phyloP scores from a whole-genome alignment of 176 grass and related monocot species.

The Oryza nivara region DNA sequence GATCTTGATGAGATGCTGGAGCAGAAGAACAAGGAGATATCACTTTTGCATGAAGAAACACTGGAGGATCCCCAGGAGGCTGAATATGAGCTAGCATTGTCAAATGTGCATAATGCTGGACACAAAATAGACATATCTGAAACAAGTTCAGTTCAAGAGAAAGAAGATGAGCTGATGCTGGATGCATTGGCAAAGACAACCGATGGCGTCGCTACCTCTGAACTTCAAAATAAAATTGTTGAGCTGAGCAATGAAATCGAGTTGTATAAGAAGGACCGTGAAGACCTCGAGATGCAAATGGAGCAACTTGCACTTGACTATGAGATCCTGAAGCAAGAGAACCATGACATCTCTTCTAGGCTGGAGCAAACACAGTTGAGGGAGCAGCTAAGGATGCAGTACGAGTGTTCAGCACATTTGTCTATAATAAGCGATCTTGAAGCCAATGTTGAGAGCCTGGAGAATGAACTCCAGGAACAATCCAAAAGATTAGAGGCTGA shows the following conservation, averaged over 20 bases:
- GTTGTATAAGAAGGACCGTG: slow-evolving; percentile 85
- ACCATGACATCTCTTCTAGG: slow-evolving; percentile 87
- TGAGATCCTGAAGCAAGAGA: slow-evolving; percentile 97
- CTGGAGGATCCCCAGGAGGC: slow-evolving; percentile 50
- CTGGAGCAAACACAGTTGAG: slow-evolving; percentile 86
- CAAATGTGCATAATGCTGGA: slow-evolving; percentile 51
- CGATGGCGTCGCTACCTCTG: slow-evolving; percentile 45
- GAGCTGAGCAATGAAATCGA: slow-evolving; percentile 80
- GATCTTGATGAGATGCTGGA: slow-evolving; percentile 94
- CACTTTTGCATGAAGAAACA: slow-evolving; percentile 50
- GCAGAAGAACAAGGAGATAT: slow-evolving; percentile 75
- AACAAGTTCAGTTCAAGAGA: slow-evolving; percentile 51
- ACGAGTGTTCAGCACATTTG: slow-evolving; percentile 93
- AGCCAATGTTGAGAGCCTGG: slow-evolving; percentile 68
- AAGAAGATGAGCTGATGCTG: slow-evolving; percentile 67
- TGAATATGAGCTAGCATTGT: slow-evolving; percentile 53
- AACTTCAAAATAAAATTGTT: slow-evolving; percentile 75
- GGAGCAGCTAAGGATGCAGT: slow-evolving; percentile 89
- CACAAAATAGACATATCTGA: slow-evolving; percentile 55
- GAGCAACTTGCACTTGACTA: slow-evolving; percentile 97
- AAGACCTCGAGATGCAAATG: slow-evolving; percentile 97
- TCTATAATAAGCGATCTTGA: slow-evolving; percentile 89
- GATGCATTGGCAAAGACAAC: slow-evolving; percentile 68
- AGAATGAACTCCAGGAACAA: slow-evolving; percentile 77
- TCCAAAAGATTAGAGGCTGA: slow-evolving; percentile 76